phyloP scores from a whole-genome alignment of 352 stramenopile species.

The Phytophthora lateralis region DNA sequence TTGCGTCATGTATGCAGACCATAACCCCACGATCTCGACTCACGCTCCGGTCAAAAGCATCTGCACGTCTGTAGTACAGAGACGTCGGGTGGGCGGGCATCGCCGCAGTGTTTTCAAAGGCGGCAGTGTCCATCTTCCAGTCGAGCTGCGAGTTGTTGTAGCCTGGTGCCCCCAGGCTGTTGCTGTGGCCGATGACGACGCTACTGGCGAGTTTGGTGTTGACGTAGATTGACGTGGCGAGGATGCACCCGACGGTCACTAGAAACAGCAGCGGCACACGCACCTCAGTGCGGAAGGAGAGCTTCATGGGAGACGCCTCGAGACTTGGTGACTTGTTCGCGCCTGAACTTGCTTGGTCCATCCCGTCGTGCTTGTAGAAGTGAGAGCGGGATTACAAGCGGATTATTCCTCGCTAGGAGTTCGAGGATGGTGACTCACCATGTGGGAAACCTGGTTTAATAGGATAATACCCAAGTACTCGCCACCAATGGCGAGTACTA shows the following conservation, averaged over 20 bases:
- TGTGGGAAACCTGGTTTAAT: too few species aligned
- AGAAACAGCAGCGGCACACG: conserved; percentile 9
- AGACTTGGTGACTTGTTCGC: background rate
- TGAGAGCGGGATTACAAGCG: background rate
- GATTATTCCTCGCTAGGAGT: background rate
- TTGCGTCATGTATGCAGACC: conserved; percentile 36
- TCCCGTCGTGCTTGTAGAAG: background rate
- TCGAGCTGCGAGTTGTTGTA: conserved; percentile 18
- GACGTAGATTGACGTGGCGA: conserved; percentile 28
- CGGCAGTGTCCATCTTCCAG: conserved; percentile 25
- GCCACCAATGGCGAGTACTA: background rate
- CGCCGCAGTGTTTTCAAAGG: conserved; percentile 14
- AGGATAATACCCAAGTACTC: too few species aligned
- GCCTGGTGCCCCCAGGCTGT: conserved; percentile 20
- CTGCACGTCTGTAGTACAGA: conserved; percentile 12
- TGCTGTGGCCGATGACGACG: conserved; percentile 14
- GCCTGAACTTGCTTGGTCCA: background rate
- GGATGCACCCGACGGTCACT: background rate
- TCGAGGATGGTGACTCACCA: background rate
- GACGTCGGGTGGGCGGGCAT: conserved; percentile 14
- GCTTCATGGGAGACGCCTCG: background rate
- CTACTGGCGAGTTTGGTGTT: conserved; percentile 23
- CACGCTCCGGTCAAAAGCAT: conserved; percentile 26
- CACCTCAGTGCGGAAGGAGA: background rate
- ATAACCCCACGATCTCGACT: conserved; percentile 19